A percentile compares a stretch with the other conserved stretches of the same genome.
Conservation (phyloP, 2,329 filamentous ascomycete species). For the Didymella exigua region DNA sequence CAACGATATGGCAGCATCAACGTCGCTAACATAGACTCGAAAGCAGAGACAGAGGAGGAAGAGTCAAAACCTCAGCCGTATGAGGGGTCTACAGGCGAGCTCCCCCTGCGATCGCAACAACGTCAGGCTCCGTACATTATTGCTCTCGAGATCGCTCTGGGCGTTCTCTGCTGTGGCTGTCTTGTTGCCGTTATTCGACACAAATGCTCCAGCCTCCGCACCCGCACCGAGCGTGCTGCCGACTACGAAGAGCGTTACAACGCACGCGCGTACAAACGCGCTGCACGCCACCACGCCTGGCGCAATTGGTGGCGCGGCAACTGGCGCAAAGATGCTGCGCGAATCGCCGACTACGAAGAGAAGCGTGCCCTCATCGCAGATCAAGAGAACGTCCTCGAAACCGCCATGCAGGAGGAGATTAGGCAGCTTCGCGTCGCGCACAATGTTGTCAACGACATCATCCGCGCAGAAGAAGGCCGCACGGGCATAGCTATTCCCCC, state of each 20-base stretch:
- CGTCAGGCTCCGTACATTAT: constrained; percentile 44
- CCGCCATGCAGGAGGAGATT: constrained; percentile 54
- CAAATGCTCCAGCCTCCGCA: constrained; percentile 57
- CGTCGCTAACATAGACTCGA: constrained; percentile 18
- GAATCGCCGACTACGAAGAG: constrained; percentile 56
- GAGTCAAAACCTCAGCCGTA: constrained; percentile 20
- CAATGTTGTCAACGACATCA: constrained; percentile 58
- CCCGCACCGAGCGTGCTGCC: constrained; percentile 59
- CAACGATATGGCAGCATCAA: constrained; percentile 27
- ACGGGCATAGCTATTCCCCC: neutral
- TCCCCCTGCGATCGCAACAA: constrained; percentile 29
- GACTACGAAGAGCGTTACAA: constrained; percentile 60
- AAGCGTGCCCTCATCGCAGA: constrained; percentile 56
- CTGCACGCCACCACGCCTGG: constrained; percentile 59
- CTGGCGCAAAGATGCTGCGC: constrained; percentile 36
- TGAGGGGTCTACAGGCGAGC: constrained; percentile 17
- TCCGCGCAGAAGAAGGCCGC: constrained; percentile 50
- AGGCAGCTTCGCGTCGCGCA: constrained; percentile 58
- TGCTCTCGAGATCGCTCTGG: constrained; percentile 52
- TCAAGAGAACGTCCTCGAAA: constrained; percentile 54
- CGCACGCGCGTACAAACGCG: constrained; percentile 58
- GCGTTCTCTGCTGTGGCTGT: constrained; percentile 52
- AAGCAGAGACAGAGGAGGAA: constrained; percentile 6
- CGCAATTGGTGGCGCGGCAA: constrained; percentile 56
- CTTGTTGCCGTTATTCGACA: constrained; percentile 53